These are phyloP conservation scores for Cryptosporidium andersoni DNA, from an alignment of 169 alveolate species.

Conservation along the genomic window DNA sequence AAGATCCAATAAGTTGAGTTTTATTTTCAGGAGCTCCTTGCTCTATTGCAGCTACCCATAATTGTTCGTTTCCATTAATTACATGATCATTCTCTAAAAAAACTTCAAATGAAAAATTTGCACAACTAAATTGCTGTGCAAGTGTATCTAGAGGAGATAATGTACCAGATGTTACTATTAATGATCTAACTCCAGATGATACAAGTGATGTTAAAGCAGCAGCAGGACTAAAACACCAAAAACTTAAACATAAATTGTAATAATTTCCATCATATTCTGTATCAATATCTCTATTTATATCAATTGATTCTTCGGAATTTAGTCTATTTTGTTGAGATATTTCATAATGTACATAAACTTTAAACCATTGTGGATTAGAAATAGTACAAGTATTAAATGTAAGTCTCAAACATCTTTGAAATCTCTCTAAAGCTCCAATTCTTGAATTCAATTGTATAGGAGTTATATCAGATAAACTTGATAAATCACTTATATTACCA, in stretches of 20 bases:
- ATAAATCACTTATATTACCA: slow-evolving; percentile 22
- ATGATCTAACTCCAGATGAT: slow-evolving; percentile 82
- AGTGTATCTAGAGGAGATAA: slow-evolving; percentile 90
- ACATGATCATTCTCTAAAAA: slow-evolving; percentile 92
- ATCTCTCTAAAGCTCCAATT: slow-evolving; percentile 74
- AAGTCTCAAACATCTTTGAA: slow-evolving; percentile 74
- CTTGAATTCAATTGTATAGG: slow-evolving; percentile 60
- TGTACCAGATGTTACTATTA: slow-evolving; percentile 94
- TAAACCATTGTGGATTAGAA: slow-evolving; percentile 76
- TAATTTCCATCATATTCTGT: slow-evolving; percentile 11
- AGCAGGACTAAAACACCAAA: slow-evolving; percentile 83
- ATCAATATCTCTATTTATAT: neutral
- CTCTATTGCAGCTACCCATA: slow-evolving; percentile 81
- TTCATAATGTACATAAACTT: slow-evolving; percentile 75
- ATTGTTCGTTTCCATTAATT: slow-evolving; percentile 82
- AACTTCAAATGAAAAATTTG: slow-evolving; percentile 83
- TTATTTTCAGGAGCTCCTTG: slow-evolving; percentile 72
- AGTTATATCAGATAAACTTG: slow-evolving; percentile 14
- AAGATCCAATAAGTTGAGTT: slow-evolving; percentile 80
- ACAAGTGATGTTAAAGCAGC: slow-evolving; percentile 80
- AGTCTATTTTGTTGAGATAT: slow-evolving; percentile 46
- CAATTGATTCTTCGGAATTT: slow-evolving; percentile 63
- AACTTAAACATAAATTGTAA: slow-evolving; percentile 53
- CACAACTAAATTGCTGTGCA: slow-evolving; percentile 86
- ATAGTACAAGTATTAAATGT: slow-evolving; percentile 74